Base-by-base conservation (phyloP, 1,284 basidiomycete species). In the Tylopilus sp. region DNA sequence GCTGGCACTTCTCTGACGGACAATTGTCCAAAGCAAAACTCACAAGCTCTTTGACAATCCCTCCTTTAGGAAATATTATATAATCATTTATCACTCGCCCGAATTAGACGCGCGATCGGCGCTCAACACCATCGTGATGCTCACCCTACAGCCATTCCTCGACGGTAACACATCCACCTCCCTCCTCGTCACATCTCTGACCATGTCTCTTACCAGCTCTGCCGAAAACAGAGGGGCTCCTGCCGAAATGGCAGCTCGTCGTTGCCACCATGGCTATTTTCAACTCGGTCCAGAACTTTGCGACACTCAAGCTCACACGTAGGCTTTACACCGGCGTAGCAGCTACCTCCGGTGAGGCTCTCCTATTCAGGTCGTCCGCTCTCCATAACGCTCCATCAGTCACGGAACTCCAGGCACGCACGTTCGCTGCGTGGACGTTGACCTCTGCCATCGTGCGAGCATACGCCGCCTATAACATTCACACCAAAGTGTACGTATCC, bases 371-470 rank as follows among this genome's bases (percentile, higher is more conserved):
- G n/a, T 29, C 11, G 18, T 42, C 1, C 16, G 12, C 28, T 23
- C 41, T 41, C 31, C 31, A 43, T 38, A 40, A 44, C 39, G 8
- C 39, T 25, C 36, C 28, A 51, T 30, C 67, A 95, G 94, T 97
- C 18, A 93, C 87, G 9, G 71, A 77, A 13, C 76, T 97, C 13
- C 89, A 94, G 54, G 87, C 90, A 28, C 80, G 94, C 36, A 89
- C 92, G 2, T 96, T 96, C 64, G 92, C 79, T 2, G 76, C 82
- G 1, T 97, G 94, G 93, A 96, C 93, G 0, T 70, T 93, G 46
- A 85, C 87, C 16, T 83, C 91, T 4, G 89, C 89, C 13, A 71
- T 88, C 23, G 81, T 97, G 41, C 82, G 94, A 23, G 72, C 77
- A 41, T 92, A 92, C 59, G 89, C 91, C 11, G 91, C 94, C 7